Evolutionary conservation across 1,284 basidiomycete species (phyloP), one percentile per base, ranked within the genome.

Genomic region (Tylopilus sp.): DNA sequence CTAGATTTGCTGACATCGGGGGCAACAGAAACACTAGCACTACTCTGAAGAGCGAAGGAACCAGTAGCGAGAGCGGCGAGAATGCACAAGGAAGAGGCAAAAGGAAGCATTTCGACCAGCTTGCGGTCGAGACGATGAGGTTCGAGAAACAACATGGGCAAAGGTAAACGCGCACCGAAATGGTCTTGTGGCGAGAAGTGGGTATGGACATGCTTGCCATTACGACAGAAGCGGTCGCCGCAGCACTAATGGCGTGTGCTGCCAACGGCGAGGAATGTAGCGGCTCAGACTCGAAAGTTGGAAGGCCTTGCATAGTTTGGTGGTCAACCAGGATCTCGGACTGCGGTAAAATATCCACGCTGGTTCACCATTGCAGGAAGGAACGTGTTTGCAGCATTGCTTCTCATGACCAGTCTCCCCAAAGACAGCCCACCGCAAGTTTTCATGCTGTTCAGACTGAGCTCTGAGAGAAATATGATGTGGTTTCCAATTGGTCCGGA

Each of bases 31-130:
- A 59, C 22, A 26, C 14, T 50, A 26, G 57, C 39, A 7, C 28
- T 48, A 35, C 54, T 64, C 49, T 68, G 66, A 42, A 72, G 56
- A 32, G 67, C 67, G 13, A 69, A 56, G 20, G 70, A 69, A 7
- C 69, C 67, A 17, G 67, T 69, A 7, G 66, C 67, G 25, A 72
- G 66, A 44, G 67, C 67, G 15, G 68, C 70, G 10, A 69, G 67
- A 35, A 71, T 64, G 40, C 67, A 69, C 7, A 72, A 13, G 5
- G 61, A 67, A 13, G 70, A 69, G 25, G 67, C 67, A 43, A 72
- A 72, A 22, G 67, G 67, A 37, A 69, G 65, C 67, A 72, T 69
- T 60, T 72, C 67, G 56, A 70, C 70, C 66, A 69, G 66, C 67
- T 69, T 66, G 43, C 50, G 56, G 40, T 57, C 49, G 29, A 47